phyloP scores from a whole-genome alignment of 2,329 filamentous ascomycete species.

The Botrytis elliptica region DNA sequence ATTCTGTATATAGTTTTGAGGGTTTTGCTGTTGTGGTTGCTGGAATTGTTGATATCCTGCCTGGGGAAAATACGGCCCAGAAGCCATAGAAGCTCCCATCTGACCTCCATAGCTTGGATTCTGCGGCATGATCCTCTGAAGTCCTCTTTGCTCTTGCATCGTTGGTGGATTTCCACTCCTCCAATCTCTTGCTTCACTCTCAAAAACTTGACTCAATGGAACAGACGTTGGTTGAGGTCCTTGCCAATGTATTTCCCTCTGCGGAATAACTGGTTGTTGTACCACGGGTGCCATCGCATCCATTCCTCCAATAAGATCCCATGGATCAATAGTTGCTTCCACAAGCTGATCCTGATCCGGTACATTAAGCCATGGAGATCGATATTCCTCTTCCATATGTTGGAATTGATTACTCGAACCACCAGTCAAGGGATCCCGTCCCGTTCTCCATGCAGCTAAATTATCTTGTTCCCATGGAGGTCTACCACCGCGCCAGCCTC shows the following conservation, averaged over 20 bases:
- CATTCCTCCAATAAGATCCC: neutral
- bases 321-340: neutral
- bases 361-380: neutral
- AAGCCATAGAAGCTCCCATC: neutral
- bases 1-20: neutral
- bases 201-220: neutral
- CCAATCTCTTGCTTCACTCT: neutral
- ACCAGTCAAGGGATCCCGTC: neutral
- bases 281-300: neutral
- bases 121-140: too few relatives aligned
- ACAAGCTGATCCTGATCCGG: neutral
- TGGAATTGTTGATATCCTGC: neutral
- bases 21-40: neutral
- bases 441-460: neutral
- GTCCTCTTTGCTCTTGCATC: neutral
- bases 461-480: neutral
- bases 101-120: neutral
- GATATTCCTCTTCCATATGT: neutral
- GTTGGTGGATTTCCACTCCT: neutral
- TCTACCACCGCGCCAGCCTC: neutral
- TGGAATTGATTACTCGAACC: neutral
- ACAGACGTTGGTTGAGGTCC: neutral
- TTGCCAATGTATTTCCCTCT: neutral
- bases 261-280: neutral
- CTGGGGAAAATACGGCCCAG: neutral